Base-by-base conservation (phyloP, 495 filamentous ascomycete genomes). In the Hyaloscypha finlandica region DNA sequence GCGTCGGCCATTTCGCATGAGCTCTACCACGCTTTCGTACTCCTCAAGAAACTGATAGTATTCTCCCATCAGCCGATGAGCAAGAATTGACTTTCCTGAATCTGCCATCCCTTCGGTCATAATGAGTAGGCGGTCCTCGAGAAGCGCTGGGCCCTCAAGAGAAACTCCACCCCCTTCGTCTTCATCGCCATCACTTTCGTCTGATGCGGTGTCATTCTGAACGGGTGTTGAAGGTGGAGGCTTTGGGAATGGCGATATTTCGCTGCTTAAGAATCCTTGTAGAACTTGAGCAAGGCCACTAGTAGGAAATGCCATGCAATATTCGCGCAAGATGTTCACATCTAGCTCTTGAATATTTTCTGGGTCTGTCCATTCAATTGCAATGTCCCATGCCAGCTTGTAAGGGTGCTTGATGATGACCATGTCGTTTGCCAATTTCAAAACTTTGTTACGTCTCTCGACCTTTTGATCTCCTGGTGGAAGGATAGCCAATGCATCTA, bases 401-500 rank as follows among this genome's bases (percentile, higher is more conserved):
- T 90, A 97, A 1, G 93, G 93, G 74, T 97, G 92, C 68, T 94
- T 93, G 74, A 99, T 91, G 68, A 97, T 94, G 58, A 99, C 94
- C 88, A 98, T 93, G 64, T 92, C 95, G 55, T 88, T 85, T 0
- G 94, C 93, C 53, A 93, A 76, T 61, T 89, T 89, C 72, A 84
- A 76, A 2, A 97, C 89, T 51, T 90, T 85, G 19, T 85, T 79
- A 35, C 90, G 82, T 72, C 96, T 93, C 5, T 77, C 76, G 4
- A 74, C 65, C 74, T 97, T 98, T 59, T 88, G 73, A 30, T 76
- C 67, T 19, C 88, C 83, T 6, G 77, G 67, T 5, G 89, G 87
- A 20, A 90, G 75, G 54, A 91, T 88, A 1, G 88, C 72, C 9
- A 99, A 82, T 6, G 85, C 82, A 55, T 98, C 92, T 67, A 92